A percentile compares a stretch with the other conserved stretches of the same genome.
These are phyloP conservation scores for Lithocarpus polystachyus DNA, from an alignment of 306 rosid genomes.

Conservation along the genomic window DNA sequence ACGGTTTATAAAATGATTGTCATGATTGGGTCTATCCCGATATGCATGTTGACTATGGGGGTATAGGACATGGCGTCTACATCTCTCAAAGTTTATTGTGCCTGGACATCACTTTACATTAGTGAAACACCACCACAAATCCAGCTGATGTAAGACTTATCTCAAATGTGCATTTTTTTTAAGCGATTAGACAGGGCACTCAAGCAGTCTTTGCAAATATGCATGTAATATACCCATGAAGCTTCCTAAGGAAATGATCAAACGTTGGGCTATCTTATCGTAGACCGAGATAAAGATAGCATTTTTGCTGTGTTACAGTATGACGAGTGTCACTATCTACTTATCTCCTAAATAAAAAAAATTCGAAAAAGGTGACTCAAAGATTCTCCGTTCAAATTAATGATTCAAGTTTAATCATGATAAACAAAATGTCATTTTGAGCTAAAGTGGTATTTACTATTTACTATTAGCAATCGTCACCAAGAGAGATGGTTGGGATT, in stretches of 20 bases:
- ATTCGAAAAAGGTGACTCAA: too few species aligned
- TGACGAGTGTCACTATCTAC: background rate
- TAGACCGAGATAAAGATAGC: background rate
- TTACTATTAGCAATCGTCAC: too few species aligned
- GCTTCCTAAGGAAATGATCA: background rate
- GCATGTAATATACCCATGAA: background rate
- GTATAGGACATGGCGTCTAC: too few species aligned
- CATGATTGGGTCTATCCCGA: background rate
- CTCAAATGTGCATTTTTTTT: background rate
- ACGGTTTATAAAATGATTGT: background rate
- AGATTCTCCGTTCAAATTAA: too few species aligned
- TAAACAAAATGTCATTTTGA: too few species aligned
- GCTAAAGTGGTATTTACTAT: too few species aligned
- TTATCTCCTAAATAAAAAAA: too few species aligned
- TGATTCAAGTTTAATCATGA: too few species aligned
- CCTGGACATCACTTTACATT: background rate
- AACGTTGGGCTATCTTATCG: background rate
- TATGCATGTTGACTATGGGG: background rate
- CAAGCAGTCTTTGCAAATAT: background rate
- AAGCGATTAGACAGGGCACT: background rate
- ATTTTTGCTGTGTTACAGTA: background rate
- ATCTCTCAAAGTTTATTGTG: too few species aligned
- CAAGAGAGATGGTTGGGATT: too few species aligned
- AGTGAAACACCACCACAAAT: background rate
- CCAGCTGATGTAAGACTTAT: background rate